phyloP scores from a whole-genome alignment of 805 yeast genomes.

The Torulaspora gathmanii region DNA sequence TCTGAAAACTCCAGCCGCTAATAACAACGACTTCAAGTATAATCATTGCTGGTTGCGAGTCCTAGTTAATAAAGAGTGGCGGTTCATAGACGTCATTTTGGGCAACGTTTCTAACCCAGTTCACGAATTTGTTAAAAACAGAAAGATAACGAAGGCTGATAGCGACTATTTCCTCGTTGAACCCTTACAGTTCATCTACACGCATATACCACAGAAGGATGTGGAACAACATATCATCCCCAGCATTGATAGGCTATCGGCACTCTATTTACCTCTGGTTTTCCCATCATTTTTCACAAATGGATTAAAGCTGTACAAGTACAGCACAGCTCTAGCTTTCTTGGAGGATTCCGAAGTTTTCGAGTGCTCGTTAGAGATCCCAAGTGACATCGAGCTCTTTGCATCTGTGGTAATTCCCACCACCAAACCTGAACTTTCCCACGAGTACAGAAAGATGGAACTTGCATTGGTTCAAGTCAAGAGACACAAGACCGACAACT shows the following conservation, averaged over 20 bases:
- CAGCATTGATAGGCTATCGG: constrained; percentile 70
- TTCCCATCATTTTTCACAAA: constrained; percentile 72
- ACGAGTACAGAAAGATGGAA: constrained; percentile 33
- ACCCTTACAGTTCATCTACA: constrained; percentile 70
- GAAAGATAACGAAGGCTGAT: constrained; percentile 32
- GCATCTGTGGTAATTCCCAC: constrained; percentile 53
- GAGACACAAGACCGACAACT: constrained; percentile 49
- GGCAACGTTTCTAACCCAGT: constrained; percentile 57
- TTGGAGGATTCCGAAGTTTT: constrained; percentile 70
- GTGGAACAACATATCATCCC: constrained; percentile 85
- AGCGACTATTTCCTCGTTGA: constrained; percentile 70
- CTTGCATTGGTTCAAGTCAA: constrained; percentile 72
- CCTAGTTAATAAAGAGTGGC: constrained; percentile 67
- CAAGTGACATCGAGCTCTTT: constrained; percentile 62
- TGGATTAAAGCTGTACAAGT: constrained; percentile 56
- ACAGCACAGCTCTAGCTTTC: constrained; percentile 70
- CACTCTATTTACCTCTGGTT: constrained; percentile 78
- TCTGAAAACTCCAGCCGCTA: constrained; percentile 70
- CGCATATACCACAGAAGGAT: constrained; percentile 79
- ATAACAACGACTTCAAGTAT: constrained; percentile 41
- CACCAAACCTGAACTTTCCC: constrained; percentile 24
- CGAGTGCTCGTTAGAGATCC: constrained; percentile 72
- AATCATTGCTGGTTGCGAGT: constrained; percentile 91
- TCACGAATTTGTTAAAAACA: constrained; percentile 39
- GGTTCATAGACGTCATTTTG: constrained; percentile 67